Evolutionary conservation across 768 basidiomycete genomes (phyloP).

Genomic region (Auriscalpium orientale): DNA sequence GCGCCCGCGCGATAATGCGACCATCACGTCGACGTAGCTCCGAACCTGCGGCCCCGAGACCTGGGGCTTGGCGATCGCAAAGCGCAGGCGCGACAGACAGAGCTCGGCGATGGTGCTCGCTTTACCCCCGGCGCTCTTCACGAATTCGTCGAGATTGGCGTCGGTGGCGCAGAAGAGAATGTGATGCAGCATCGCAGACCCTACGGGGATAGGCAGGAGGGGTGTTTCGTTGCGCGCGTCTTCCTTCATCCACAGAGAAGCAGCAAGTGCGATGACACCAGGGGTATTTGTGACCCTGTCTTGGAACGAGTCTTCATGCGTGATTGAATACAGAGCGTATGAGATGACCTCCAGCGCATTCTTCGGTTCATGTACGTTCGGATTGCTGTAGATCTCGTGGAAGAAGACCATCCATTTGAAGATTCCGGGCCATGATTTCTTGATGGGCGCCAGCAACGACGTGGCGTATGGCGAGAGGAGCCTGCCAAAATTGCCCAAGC

Average conservation of each 20-base stretch:
- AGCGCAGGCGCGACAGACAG: constrained; percentile 22
- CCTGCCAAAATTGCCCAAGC: constrained; percentile 24
- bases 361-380: constrained; percentile 12
- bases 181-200: constrained; percentile 25
- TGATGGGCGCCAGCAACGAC: constrained; percentile 17
- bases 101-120: constrained; percentile 23
- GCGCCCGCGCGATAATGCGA: constrained; percentile 22
- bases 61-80: constrained; percentile 15
- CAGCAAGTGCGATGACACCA: constrained; percentile 28
- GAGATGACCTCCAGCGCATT: constrained; percentile 24
- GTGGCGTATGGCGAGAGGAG: constrained; percentile 15
- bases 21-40: constrained; percentile 26
- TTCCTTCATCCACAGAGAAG: constrained; percentile 28
- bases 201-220: constrained; percentile 19
- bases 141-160: constrained; percentile 22
- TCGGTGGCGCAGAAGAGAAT: constrained; percentile 18
- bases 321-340: constrained; percentile 23
- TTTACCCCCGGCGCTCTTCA: constrained; percentile 22
- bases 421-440: constrained; percentile 27
- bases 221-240: constrained; percentile 18
- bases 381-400: constrained; percentile 20
- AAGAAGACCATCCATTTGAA: constrained; percentile 32
- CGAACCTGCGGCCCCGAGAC: constrained; percentile 16
- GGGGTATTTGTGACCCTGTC: constrained; percentile 24
- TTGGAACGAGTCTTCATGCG: constrained; percentile 22